Percentiles rank a stretch among this genome's conserved stretches.
These are phyloP conservation scores for Penicillium corylophilum DNA, from an alignment of 2,329 filamentous ascomycete genomes.

Conservation along the genomic window DNA sequence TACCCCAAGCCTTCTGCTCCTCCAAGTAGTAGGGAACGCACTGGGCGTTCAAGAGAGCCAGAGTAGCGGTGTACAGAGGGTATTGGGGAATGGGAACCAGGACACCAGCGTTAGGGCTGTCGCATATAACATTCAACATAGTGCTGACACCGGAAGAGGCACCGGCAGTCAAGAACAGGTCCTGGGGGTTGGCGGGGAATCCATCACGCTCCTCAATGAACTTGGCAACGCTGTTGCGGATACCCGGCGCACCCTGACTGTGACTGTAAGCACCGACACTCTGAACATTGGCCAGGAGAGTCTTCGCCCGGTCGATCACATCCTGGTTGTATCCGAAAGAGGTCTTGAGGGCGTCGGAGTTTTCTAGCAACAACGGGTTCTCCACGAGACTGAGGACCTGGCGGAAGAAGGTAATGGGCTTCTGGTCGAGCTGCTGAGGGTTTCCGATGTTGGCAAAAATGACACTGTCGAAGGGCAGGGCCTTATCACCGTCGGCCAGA, in stretches of 20 bases:
- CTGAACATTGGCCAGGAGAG: constrained; percentile 76
- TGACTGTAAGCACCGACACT: constrained; percentile 96
- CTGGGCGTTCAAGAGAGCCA: constrained; percentile 78
- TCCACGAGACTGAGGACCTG: constrained; percentile 92
- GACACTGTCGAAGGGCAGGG: constrained; percentile 83
- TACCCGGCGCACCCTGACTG: constrained; percentile 81
- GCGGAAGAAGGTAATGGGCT: constrained; percentile 98
- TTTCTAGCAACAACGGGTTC: constrained; percentile 80
- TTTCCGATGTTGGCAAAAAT: constrained; percentile 99
- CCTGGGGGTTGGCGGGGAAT: constrained; percentile 73
- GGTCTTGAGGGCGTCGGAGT: constrained; percentile 74
- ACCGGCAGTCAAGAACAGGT: constrained; percentile 88
- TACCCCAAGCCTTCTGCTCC: constrained; percentile 83
- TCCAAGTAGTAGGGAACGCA: constrained; percentile 94
- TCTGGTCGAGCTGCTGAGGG: constrained; percentile 97
- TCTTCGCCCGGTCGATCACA: constrained; percentile 79
- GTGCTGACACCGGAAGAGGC: constrained; percentile 95
- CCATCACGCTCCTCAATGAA: constrained; percentile 94
- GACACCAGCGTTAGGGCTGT: constrained; percentile 72
- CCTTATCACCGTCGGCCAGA: constrained; percentile 54
- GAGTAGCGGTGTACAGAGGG: constrained; percentile 91
- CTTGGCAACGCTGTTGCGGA: constrained; percentile 84
- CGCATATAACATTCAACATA: constrained; percentile 84
- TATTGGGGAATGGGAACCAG: constrained; percentile 97
- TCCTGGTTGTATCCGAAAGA: constrained; percentile 84